phyloP scores from a whole-genome alignment of 768 basidiomycete genomes.

The Naganishia antarctica region DNA sequence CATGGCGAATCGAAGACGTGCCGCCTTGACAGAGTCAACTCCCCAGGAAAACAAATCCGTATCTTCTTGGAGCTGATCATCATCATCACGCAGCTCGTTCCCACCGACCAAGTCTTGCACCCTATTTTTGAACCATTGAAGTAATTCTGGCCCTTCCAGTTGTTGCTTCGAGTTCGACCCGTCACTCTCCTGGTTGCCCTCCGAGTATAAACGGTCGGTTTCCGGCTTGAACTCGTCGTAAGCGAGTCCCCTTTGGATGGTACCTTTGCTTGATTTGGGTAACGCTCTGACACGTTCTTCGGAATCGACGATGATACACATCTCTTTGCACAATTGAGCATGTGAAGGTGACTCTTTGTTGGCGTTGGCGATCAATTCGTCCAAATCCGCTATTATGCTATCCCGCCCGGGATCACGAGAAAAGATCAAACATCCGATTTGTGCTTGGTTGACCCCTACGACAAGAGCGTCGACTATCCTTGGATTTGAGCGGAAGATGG shows the following conservation, averaged over 20 bases:
- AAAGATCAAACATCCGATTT: conserved; percentile 56
- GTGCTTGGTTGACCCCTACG: conserved; percentile 54
- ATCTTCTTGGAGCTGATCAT: conserved; percentile 23
- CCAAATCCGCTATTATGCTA: not conserved
- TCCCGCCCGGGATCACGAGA: conserved; percentile 31
- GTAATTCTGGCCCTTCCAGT: conserved; percentile 4
- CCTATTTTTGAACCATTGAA: conserved; percentile 27
- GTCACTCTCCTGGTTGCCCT: not conserved
- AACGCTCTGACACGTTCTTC: conserved; percentile 19
- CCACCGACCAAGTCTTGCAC: conserved; percentile 24
- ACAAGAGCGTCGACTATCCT: conserved; percentile 56
- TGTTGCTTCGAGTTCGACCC: not conserved
- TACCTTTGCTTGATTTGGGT: conserved; percentile 49
- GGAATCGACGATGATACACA: conserved; percentile 36
- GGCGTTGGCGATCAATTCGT: conserved; percentile 24
- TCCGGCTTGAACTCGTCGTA: conserved; percentile 41
- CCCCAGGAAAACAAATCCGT: conserved; percentile 47
- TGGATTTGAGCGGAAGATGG: conserved; percentile 53
- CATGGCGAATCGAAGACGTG: conserved; percentile 37
- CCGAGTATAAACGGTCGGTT: conserved; percentile 38
- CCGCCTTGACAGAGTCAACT: conserved; percentile 45
- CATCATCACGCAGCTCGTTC: conserved; percentile 8
- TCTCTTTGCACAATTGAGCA: conserved; percentile 42
- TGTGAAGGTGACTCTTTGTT: conserved; percentile 41
- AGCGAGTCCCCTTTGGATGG: conserved; percentile 44